A percentile compares a stretch with the other conserved stretches of the same genome.
These are phyloP conservation scores for Komagataella mondaviorum DNA, from an alignment of 805 yeast species.

Conservation along the genomic window DNA sequence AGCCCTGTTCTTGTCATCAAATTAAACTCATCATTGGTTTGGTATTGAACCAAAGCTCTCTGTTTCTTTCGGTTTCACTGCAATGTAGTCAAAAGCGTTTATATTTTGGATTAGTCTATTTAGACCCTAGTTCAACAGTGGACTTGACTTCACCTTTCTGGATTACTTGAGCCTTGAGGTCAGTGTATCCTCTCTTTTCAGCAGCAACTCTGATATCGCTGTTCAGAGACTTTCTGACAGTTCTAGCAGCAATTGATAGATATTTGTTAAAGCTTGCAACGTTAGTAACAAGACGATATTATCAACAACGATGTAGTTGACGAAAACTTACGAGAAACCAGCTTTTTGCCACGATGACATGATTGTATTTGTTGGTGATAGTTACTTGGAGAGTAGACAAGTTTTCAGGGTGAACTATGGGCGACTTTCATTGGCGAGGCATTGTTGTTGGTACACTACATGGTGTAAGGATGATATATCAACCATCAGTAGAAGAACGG, in stretches of 20 bases:
- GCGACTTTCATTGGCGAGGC: constrained; percentile 1
- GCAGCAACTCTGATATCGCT: constrained; percentile 68
- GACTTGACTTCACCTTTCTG: constrained; percentile 43
- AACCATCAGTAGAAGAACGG: background rate
- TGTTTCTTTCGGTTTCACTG: background rate
- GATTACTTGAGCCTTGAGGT: constrained; percentile 59
- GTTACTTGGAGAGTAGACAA: background rate
- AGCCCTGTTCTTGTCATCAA: background rate
- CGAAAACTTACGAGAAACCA: constrained; percentile 39
- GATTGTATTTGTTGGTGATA: constrained; percentile 7
- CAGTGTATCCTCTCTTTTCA: constrained; percentile 60
- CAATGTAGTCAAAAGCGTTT: background rate
- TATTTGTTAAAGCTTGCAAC: constrained; percentile 62
- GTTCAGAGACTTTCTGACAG: constrained; percentile 80
- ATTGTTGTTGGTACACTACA: background rate
- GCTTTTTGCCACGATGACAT: constrained; percentile 57
- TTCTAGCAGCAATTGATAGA: constrained; percentile 79
- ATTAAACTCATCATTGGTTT: no score
- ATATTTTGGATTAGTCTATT: background rate
- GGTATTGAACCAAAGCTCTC: background rate
- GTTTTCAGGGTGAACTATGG: constrained; percentile 1
- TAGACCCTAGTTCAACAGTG: background rate
- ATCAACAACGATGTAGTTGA: background rate
- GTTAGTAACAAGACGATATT: constrained; percentile 1
- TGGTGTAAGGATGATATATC: background rate